Percentiles rank a stretch among this genome's conserved stretches.
These are phyloP conservation scores for Scleromitrula shiraiana DNA, from an alignment of 2,329 filamentous ascomycete species.

Conservation along the genomic window DNA sequence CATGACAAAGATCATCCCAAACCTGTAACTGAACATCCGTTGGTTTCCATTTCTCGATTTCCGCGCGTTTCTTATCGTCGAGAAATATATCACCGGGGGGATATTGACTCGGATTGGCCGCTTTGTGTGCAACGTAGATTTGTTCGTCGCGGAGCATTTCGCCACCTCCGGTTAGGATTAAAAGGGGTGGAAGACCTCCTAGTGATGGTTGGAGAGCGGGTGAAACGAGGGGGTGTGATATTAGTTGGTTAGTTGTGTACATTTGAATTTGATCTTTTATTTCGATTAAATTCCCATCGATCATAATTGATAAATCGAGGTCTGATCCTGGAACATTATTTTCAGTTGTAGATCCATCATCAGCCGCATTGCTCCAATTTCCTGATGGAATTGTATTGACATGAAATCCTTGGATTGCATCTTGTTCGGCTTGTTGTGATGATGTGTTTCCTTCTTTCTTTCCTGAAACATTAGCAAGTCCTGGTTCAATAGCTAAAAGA, in stretches of 20 bases:
- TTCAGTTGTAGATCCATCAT: slow-evolving; percentile 17
- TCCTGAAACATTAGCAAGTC: slow-evolving; percentile 43
- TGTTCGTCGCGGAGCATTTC: slow-evolving; percentile 91
- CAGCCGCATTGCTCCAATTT: slow-evolving; percentile 23
- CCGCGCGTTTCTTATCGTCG: slow-evolving; percentile 42
- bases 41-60: slow-evolving; percentile 61
- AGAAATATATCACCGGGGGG: slow-evolving; percentile 58
- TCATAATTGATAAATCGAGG: slow-evolving; percentile 51
- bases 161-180: slow-evolving; percentile 80
- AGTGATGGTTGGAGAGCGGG: slow-evolving; percentile 81
- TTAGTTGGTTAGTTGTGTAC: slow-evolving; percentile 73
- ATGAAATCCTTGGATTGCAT: slow-evolving; percentile 32
- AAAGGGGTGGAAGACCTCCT: slow-evolving; percentile 78
- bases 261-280: slow-evolving; percentile 90
- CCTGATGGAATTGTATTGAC: slow-evolving; percentile 21
- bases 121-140: slow-evolving; percentile 91
- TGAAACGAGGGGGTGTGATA: slow-evolving; percentile 84
- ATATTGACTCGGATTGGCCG: slow-evolving; percentile 73
- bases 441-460: slow-evolving; percentile 31
- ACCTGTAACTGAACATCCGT: slow-evolving; percentile 92
- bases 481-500: slow-evolving; percentile 39
- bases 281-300: slow-evolving; percentile 63
- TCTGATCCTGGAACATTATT: slow-evolving; percentile 29
- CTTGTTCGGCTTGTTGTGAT: slow-evolving; percentile 29
- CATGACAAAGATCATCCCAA: slow-evolving; percentile 93